Conservation (phyloP, 352 stramenopile genomes). For the Globisporangium cystogenes region DNA sequence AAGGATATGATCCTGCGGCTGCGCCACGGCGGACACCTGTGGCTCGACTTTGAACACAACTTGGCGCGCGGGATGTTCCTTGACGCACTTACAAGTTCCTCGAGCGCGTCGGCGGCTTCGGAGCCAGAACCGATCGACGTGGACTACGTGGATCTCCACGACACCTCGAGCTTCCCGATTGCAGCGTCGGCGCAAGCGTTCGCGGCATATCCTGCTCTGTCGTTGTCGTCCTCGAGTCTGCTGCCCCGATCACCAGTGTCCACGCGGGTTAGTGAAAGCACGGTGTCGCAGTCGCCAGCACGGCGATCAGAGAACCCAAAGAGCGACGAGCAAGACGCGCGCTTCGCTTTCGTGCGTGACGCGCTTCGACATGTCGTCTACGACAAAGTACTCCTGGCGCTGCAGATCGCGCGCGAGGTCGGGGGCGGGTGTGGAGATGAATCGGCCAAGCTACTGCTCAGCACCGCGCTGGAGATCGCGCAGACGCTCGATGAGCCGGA, state of each 20-base stretch:
- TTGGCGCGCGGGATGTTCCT: constrained; percentile 34
- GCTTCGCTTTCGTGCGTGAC: constrained; percentile 27
- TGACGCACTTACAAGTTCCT: constrained; percentile 24
- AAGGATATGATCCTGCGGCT: constrained; percentile 30
- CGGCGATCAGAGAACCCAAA: neutral
- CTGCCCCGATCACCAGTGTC: too few relatives aligned
- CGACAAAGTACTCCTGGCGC: constrained; percentile 29
- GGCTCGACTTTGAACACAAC: constrained; percentile 55
- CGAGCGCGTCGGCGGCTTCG: neutral
- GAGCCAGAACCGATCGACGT: constrained; percentile 21
- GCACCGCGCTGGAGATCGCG: constrained; percentile 32
- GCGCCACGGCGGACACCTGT: constrained; percentile 18
- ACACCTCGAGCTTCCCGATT: constrained; percentile 6
- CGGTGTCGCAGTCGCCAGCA: too few relatives aligned
- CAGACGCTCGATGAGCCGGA: constrained; percentile 38
- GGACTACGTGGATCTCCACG: constrained; percentile 33
- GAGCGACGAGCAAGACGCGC: neutral
- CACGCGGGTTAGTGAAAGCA: too few relatives aligned
- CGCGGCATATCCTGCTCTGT: too few relatives aligned
- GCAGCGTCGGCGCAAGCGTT: constrained; percentile 1
- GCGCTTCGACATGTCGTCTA: constrained; percentile 31
- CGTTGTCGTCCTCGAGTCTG: too few relatives aligned
- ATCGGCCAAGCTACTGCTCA: constrained; percentile 25
- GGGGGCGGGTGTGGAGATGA: constrained; percentile 8
- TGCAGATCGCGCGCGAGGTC: constrained; percentile 32